Evolutionary conservation across 2,329 filamentous ascomycete species (phyloP).

Genomic region (Penicillium sp.): DNA sequence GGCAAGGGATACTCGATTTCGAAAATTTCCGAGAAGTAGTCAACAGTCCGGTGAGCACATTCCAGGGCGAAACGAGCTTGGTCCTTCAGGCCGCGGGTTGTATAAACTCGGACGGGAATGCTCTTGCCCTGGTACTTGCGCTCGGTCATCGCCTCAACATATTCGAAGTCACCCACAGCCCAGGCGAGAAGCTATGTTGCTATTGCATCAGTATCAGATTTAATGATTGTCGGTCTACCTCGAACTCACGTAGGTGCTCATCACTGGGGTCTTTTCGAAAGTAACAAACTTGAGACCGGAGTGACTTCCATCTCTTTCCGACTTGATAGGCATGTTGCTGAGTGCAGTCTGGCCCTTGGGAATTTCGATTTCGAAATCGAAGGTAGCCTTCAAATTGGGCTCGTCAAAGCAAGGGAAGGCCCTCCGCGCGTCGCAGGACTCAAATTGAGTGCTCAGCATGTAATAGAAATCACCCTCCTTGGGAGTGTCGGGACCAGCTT

Average conservation of each 20-base stretch:
- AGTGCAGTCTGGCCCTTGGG: constrained; percentile 85
- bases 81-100: constrained; percentile 89
- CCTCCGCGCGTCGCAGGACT: constrained; percentile 90
- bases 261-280: constrained; percentile 83
- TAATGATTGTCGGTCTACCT: background rate
- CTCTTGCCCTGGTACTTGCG: constrained; percentile 89
- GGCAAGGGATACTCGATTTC: constrained; percentile 90
- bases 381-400: constrained; percentile 94
- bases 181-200: constrained; percentile 86
- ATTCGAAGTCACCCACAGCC: constrained; percentile 97
- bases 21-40: constrained; percentile 95
- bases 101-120: constrained; percentile 93
- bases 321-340: constrained; percentile 93
- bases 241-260: constrained; percentile 75
- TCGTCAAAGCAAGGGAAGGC: constrained; percentile 99
- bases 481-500: constrained; percentile 76
- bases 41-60: constrained; percentile 89
- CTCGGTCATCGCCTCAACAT: constrained; percentile 87
- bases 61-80: constrained; percentile 88
- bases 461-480: constrained; percentile 67
- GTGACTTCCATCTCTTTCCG: constrained; percentile 70
- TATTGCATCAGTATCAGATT: constrained; percentile 37
- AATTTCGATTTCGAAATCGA: constrained; percentile 90
- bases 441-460: constrained; percentile 96
- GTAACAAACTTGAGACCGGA: constrained; percentile 66